Conservation (phyloP, 192 early-diverging fungal species). For the Entomortierella chlamydospora region DNA sequence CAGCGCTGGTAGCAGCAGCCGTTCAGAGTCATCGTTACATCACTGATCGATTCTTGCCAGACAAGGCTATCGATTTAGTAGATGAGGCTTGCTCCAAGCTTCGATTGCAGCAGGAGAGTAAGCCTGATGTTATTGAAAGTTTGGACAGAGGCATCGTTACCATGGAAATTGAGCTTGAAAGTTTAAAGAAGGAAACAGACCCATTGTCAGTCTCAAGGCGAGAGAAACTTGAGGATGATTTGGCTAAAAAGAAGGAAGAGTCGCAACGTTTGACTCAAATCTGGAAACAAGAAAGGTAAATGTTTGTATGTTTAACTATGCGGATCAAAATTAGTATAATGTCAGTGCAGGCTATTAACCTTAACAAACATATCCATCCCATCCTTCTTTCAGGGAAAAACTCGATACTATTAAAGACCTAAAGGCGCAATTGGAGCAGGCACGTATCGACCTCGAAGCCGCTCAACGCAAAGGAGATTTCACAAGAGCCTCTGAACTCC, state of each 20-base stretch:
- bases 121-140: slow-evolving; percentile 81
- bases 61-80: slow-evolving; percentile 86
- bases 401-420: slow-evolving; percentile 75
- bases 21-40: slow-evolving; percentile 82
- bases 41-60: slow-evolving; percentile 76
- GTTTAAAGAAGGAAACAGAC: slow-evolving; percentile 83
- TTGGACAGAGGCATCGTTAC: slow-evolving; percentile 81
- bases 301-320: neutral
- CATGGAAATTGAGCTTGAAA: slow-evolving; percentile 83
- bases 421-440: slow-evolving; percentile 78
- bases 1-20: slow-evolving; percentile 77
- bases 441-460: slow-evolving; percentile 78
- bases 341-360: no score
- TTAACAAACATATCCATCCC: neutral
- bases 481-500: slow-evolving; percentile 77
- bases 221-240: slow-evolving; percentile 65
- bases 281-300: slow-evolving; percentile 76
- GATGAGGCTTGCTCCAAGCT: slow-evolving; percentile 87
- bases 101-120: slow-evolving; percentile 81
- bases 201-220: slow-evolving; percentile 73
- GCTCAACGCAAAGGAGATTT: slow-evolving; percentile 82
- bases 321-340: neutral
- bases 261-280: slow-evolving; percentile 64
- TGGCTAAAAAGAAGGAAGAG: slow-evolving; percentile 71
- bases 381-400: slow-evolving; percentile 50